Evolutionary conservation across 1,139 yeast species (phyloP), one percentile per base, ranked within the genome.

Genomic region (Ogataea hybrid): DNA sequence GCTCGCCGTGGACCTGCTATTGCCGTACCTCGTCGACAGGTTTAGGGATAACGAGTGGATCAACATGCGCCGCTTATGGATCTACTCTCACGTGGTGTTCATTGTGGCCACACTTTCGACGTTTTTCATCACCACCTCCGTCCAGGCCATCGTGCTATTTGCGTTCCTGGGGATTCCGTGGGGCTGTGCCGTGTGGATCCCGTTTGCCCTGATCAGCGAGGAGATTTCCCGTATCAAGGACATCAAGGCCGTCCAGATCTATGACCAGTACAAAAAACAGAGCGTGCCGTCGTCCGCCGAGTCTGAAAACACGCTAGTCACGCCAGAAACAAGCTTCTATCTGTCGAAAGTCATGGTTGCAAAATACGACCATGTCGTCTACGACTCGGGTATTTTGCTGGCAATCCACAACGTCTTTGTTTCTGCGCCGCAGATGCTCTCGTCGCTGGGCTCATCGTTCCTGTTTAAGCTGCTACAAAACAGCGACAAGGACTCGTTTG

Each of bases 181-280:
- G 78, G 77, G 77, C 1, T 62, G 63, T 42, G 75, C 77, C 0
- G 62, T 73, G 6, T 73, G 78, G 78, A 73, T 75, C 5, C 78
- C 78, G 10, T 73, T 72, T 53, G 75, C 70, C 6, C 47, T 73
- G 32, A 70, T 73, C 11, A 68, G 75, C 36, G 76, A 71, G 48
- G 77, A 72, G 44, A 62, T 71, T n/a, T 62, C 74, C 25, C 56
- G 75, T 39, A 70, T 71, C 35, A 71, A 69, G 44, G 70, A 66
- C 44, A 62, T 67, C 20, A 62, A 57, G 36, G 57, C 59, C 14
- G 40, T 52, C 25, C 61, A 57, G 39, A 52, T 57, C 9, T 49
- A 25, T 23, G 47, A 52, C 33, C 46, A 50, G 31, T 54, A 53
- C 32, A 42, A 43, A 22, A 42, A 42, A 32, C 36, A 32, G 12